phyloP scores from a whole-genome alignment of 2,329 filamentous ascomycete species.

The Fusarium torulosum region DNA sequence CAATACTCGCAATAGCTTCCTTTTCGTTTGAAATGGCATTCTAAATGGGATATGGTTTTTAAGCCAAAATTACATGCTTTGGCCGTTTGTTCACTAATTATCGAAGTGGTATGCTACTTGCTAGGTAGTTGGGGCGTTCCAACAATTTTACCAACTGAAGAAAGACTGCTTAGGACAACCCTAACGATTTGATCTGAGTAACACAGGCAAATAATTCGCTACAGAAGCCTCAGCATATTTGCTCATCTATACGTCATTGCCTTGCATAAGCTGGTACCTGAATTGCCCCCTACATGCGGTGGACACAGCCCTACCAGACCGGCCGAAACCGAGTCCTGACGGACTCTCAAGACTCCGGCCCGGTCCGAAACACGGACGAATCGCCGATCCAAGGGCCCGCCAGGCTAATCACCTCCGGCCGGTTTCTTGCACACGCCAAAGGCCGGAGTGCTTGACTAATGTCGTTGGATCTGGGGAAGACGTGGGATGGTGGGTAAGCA shows the following conservation, averaged over 20 bases:
- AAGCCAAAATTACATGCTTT: no score
- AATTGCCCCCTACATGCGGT: not conserved
- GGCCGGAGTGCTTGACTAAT: not conserved
- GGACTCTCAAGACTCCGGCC: conserved; percentile 6
- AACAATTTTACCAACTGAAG: no score
- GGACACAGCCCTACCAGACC: not conserved
- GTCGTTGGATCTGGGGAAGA: not conserved
- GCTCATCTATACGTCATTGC: not conserved
- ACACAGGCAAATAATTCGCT: not conserved
- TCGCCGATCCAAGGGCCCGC: conserved; percentile 14
- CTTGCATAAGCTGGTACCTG: not conserved
- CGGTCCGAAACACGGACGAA: conserved; percentile 4
- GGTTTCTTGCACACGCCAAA: not conserved
- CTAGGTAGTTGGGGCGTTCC: no score
- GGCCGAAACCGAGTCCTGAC: conserved; percentile 1
- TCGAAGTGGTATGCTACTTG: not conserved
- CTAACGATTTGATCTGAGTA: not conserved
- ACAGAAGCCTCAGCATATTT: not conserved
- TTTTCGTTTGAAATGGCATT: not conserved
- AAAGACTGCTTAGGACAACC: not conserved
- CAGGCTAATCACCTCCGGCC: not conserved
- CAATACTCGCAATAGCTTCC: not conserved
- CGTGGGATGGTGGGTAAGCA: conserved; percentile 4
- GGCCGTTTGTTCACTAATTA: no score
- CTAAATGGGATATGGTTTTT: no score